Evolutionary conservation across 306 rosid genomes (phyloP).

Genomic region (Vigna reflexopilosa): DNA sequence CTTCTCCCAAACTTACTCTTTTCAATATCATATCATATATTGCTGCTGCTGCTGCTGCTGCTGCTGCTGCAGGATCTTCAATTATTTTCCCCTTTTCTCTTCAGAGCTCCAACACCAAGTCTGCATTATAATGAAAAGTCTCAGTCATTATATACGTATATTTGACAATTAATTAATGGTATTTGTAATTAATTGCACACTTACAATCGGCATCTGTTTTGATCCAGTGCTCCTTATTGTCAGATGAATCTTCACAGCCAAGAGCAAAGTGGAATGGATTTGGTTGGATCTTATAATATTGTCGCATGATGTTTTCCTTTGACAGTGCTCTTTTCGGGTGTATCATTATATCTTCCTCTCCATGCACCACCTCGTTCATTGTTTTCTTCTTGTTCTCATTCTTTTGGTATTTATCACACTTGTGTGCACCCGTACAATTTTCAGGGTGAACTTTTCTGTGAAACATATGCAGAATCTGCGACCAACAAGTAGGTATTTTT

Average conservation of each 20-base stretch:
- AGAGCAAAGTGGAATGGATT: conserved; percentile 58
- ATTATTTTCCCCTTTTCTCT: conserved; percentile 32
- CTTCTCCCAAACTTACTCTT: conserved; percentile 27
- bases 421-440: conserved; percentile 47
- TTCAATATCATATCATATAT: conserved; percentile 32
- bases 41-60: conserved; percentile 37
- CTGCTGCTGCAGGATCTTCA: not conserved
- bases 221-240: conserved; percentile 86
- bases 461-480: conserved; percentile 90
- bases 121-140: conserved; percentile 45
- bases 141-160: no score
- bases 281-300: conserved; percentile 58
- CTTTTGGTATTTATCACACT: conserved; percentile 56
- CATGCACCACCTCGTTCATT: conserved; percentile 47
- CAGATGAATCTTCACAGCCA: conserved; percentile 62
- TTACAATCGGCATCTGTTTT: conserved; percentile 94
- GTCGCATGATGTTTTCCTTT: conserved; percentile 57
- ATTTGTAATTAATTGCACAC: conserved; percentile 29
- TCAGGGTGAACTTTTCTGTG: conserved; percentile 92
- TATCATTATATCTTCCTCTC: conserved; percentile 63
- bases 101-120: conserved; percentile 88
- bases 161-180: no score
- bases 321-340: conserved; percentile 54
- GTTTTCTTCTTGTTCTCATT: conserved; percentile 61
- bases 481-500: conserved; percentile 8